Conservation (phyloP, 805 yeast genomes). For the Candida yuanshanica region DNA sequence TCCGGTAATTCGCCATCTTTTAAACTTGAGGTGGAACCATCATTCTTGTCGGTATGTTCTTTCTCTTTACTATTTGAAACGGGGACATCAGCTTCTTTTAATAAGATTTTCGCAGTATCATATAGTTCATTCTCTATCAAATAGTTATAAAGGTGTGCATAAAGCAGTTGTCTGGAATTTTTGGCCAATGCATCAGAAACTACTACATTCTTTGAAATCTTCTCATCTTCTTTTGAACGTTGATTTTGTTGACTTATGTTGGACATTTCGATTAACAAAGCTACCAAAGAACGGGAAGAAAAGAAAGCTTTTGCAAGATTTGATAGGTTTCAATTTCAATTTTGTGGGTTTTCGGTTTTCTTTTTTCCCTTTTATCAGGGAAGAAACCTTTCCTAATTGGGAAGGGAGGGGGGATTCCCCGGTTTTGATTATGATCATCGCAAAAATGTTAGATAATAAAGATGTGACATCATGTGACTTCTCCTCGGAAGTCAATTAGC, state of each 20-base stretch:
- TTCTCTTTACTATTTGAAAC: conserved; percentile 17
- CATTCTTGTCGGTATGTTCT: conserved; percentile 4
- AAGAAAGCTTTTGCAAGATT: no score
- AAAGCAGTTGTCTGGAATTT: conserved; percentile 42
- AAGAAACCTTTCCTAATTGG: no score
- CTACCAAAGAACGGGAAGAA: neutral
- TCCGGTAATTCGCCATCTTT: conserved; percentile 22
- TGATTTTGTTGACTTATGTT: neutral
- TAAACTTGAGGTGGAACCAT: conserved; percentile 5
- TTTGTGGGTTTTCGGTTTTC: no score
- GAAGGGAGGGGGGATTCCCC: no score
- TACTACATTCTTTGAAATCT: conserved; percentile 10
- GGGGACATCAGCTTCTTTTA: conserved; percentile 41
- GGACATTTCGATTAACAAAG: no score
- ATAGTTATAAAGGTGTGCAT: conserved; percentile 49
- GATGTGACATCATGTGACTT: no score
- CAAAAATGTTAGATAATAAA: no score
- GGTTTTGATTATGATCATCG: no score
- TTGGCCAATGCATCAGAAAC: conserved; percentile 42
- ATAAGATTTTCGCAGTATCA: conserved; percentile 44
- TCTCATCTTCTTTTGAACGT: neutral
- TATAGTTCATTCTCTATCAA: conserved; percentile 39
- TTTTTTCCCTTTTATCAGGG: no score
- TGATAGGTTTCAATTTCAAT: no score
- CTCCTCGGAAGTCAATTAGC: no score